Evolutionary conservation across 2,329 filamentous ascomycete species (phyloP).

Genomic region (Xylariales sp.): DNA sequence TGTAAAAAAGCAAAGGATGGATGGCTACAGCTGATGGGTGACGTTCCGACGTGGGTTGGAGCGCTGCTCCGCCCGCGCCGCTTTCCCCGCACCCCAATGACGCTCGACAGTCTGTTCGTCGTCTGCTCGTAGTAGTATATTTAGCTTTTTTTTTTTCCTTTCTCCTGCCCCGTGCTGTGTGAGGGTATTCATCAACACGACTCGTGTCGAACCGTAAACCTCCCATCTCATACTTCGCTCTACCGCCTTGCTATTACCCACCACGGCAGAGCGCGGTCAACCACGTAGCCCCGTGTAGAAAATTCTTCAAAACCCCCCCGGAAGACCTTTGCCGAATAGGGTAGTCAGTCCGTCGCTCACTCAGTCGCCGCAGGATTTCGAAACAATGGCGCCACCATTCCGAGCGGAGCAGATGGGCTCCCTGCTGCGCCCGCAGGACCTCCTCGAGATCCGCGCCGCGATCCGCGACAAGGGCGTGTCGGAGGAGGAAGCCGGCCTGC

Average conservation of each 20-base stretch:
- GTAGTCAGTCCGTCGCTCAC: background rate
- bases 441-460: constrained; percentile 69
- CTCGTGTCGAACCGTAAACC: background rate
- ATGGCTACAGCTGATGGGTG: constrained; percentile 21
- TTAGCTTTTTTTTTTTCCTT: background rate
- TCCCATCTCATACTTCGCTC: background rate
- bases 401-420: constrained; percentile 82
- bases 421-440: constrained; percentile 74
- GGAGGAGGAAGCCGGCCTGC: constrained; percentile 65
- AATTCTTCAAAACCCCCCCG: background rate
- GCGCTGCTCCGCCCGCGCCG: constrained; percentile 15
- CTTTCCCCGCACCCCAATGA: constrained; percentile 33
- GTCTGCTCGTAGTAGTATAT: constrained; percentile 15
- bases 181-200: background rate
- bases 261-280: background rate
- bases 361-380: background rate
- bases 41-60: constrained; percentile 15
- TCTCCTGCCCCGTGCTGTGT: background rate
- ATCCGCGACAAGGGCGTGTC: constrained; percentile 68
- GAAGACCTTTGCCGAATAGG: background rate
- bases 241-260: background rate
- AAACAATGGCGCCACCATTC: constrained; percentile 64
- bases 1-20: background rate
- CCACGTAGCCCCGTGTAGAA: background rate
- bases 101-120: constrained; percentile 4